Percentiles rank a stretch among this genome's conserved stretches.
These are phyloP conservation scores for Calocybe gangraenosa DNA, from an alignment of 768 basidiomycete genomes.

Conservation along the genomic window DNA sequence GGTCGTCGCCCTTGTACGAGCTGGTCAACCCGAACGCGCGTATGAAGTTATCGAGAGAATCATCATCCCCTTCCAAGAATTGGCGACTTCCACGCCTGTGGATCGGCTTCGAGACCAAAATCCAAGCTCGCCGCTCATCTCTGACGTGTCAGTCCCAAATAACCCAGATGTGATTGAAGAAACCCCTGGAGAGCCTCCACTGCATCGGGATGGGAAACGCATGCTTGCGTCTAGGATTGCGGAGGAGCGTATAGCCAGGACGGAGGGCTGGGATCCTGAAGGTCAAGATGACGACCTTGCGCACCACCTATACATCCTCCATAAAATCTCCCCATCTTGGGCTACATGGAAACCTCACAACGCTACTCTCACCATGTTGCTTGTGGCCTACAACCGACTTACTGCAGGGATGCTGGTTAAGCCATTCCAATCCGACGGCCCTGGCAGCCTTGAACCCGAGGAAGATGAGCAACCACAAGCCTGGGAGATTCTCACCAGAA, in stretches of 20 bases:
- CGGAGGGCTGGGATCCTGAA: slow-evolving; percentile 15
- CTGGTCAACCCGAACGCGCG: slow-evolving; percentile 77
- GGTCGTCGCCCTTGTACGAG: slow-evolving; percentile 67
- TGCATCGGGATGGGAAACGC: slow-evolving; percentile 24
- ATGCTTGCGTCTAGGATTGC: slow-evolving; percentile 18
- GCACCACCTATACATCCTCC: slow-evolving; percentile 56
- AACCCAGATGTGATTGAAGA: slow-evolving; percentile 11
- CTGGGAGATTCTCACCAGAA: slow-evolving; percentile 34
- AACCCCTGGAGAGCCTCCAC: slow-evolving; percentile 25
- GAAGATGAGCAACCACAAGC: slow-evolving; percentile 29
- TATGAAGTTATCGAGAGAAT: slow-evolving; percentile 81
- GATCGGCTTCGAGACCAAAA: slow-evolving; percentile 19
- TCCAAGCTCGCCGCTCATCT: slow-evolving; percentile 38
- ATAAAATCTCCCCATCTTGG: slow-evolving; percentile 62
- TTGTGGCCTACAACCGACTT: slow-evolving; percentile 43
- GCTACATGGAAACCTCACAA: slow-evolving; percentile 63
- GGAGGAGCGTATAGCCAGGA: slow-evolving; percentile 9
- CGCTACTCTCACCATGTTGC: slow-evolving; percentile 42
- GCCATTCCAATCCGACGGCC: slow-evolving; percentile 30
- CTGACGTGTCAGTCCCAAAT: slow-evolving; percentile 21
- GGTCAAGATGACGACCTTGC: slow-evolving; percentile 39
- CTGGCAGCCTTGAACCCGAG: slow-evolving; percentile 16
- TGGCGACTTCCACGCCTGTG: slow-evolving; percentile 18
- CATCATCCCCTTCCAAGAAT: slow-evolving; percentile 54
- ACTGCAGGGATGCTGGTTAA: slow-evolving; percentile 45